Percentiles rank a stretch among this genome's conserved stretches.
Conservation (phyloP, 768 basidiomycete genomes). For the Boletus vinaceobasis region DNA sequence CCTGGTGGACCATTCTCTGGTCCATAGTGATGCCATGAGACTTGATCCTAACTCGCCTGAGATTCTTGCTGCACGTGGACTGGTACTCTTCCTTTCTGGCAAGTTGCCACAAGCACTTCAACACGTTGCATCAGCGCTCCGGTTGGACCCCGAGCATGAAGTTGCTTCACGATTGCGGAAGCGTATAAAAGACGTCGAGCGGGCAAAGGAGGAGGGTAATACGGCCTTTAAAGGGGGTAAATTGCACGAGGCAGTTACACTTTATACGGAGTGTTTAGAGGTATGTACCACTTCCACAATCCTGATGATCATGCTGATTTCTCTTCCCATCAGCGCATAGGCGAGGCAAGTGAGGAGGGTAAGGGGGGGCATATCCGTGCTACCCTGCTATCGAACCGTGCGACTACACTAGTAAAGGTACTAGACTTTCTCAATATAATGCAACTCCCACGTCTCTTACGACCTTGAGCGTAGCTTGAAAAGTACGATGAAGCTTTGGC, state of each 20-base stretch:
- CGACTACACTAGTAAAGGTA: conserved; percentile 77
- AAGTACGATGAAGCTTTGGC: conserved; percentile 63
- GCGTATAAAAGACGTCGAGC: conserved; percentile 79
- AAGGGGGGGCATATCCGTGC: conserved; percentile 80
- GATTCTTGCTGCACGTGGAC: conserved; percentile 70
- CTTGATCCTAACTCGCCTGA: conserved; percentile 74
- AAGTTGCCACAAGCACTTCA: conserved; percentile 69
- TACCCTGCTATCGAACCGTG: conserved; percentile 77
- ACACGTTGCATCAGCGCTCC: conserved; percentile 67
- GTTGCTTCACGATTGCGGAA: conserved; percentile 68
- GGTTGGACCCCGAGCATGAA: conserved; percentile 75
- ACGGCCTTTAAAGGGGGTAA: conserved; percentile 61
- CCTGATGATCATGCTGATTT: background rate
- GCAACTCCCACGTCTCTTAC: background rate
- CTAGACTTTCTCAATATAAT: background rate
- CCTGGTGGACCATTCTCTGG: background rate
- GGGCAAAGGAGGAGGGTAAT: conserved; percentile 84
- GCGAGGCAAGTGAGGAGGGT: conserved; percentile 64
- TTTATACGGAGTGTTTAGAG: conserved; percentile 71
- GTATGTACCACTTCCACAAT: conserved; percentile 33
- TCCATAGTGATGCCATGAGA: conserved; percentile 67
- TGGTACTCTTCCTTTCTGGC: conserved; percentile 72
- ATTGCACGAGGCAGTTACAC: conserved; percentile 58
- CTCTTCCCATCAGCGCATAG: conserved; percentile 50
- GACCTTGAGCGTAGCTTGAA: conserved; percentile 46